phyloP scores from a whole-genome alignment of 192 early-diverging fungal species.

The Coemansia sp. region DNA sequence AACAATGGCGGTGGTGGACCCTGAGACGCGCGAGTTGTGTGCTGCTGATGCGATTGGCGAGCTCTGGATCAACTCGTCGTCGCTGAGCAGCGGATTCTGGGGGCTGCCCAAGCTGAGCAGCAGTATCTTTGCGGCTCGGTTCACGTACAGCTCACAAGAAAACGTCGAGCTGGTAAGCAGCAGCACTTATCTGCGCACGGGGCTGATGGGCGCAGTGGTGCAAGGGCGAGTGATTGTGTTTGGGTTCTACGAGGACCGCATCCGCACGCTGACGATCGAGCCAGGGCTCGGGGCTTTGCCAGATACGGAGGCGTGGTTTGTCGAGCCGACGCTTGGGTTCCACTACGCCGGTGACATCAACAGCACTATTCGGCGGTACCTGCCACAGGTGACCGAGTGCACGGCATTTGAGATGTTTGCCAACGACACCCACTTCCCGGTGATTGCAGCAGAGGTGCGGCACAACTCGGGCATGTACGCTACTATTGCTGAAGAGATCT shows the following conservation, averaged over 20 bases:
- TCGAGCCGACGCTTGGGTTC: conserved; percentile 39
- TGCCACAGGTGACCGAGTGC: conserved; percentile 41
- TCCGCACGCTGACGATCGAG: conserved; percentile 53
- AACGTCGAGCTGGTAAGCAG: conserved; percentile 27
- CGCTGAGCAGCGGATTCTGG: conserved; percentile 73
- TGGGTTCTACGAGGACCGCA: conserved; percentile 73
- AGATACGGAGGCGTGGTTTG: conserved; percentile 8
- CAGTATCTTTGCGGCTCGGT: conserved; percentile 68
- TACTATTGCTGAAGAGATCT: conserved; percentile 55
- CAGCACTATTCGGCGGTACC: conserved; percentile 23
- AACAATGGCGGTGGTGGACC: conserved; percentile 75
- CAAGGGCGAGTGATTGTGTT: conserved; percentile 68
- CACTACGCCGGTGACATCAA: conserved; percentile 44
- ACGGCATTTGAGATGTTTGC: conserved; percentile 62
- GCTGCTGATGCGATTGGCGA: conserved; percentile 73
- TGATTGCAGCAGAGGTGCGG: conserved; percentile 64
- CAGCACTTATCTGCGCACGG: conserved; percentile 71
- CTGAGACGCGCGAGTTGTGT: conserved; percentile 71
- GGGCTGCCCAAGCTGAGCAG: conserved; percentile 67
- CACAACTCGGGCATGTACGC: conserved; percentile 50
- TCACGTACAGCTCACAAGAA: conserved; percentile 12
- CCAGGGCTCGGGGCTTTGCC: background rate
- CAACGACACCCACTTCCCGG: conserved; percentile 70
- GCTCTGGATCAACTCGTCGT: conserved; percentile 77
- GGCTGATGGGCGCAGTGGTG: conserved; percentile 67